Conservation (phyloP, 257 asterid species). For the Fraxinus excelsior region DNA sequence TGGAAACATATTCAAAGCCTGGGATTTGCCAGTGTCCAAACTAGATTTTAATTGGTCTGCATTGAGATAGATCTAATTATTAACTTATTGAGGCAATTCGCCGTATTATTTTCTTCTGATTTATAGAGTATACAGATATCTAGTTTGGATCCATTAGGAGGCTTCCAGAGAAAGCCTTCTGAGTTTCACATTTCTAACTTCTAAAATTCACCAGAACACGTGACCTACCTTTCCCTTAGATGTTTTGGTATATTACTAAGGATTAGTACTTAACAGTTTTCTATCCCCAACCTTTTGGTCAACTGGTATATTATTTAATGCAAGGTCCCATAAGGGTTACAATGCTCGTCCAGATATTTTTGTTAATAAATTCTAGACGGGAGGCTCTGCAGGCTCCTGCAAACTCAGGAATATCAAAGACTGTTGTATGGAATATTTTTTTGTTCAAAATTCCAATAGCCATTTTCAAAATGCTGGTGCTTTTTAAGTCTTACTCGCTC, state of each 20-base stretch:
- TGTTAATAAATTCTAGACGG: no score
- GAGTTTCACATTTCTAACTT: background rate
- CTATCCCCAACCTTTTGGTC: background rate
- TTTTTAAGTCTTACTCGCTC: background rate
- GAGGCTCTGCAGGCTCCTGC: background rate
- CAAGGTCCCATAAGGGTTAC: background rate
- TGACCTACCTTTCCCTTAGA: background rate
- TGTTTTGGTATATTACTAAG: background rate
- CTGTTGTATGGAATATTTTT: background rate
- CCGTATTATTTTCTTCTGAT: background rate
- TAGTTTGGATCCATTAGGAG: background rate
- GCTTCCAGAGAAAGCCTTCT: background rate
- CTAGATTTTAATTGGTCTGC: background rate
- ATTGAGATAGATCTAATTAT: background rate
- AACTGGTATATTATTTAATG: background rate
- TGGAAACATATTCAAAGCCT: no score
- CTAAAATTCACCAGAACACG: background rate
- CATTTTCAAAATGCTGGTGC: background rate
- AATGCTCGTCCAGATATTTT: background rate
- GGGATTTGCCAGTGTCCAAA: background rate
- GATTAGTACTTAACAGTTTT: background rate
- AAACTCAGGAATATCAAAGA: background rate
- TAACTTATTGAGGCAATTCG: background rate
- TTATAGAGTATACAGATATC: background rate
- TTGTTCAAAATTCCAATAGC: background rate